A percentile compares a stretch with the other conserved stretches of the same genome.
These are phyloP conservation scores for Phytophthora fragariae DNA, from an alignment of 352 stramenopile species.

Conservation along the genomic window DNA sequence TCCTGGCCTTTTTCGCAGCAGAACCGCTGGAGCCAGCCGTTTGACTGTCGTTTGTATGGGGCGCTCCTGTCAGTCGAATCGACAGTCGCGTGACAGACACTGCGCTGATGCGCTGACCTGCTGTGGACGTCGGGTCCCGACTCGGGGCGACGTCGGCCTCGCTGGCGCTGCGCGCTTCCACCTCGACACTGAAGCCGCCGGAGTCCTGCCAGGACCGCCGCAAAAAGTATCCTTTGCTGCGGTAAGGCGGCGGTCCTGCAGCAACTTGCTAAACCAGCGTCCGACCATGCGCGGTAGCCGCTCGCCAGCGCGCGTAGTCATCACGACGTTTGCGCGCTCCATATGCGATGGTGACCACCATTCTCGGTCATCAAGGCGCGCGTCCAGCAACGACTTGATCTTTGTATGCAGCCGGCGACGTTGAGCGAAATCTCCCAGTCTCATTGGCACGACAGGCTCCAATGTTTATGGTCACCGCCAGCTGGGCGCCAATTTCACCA, in stretches of 20 bases:
- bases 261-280: not conserved
- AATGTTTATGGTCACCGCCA: constrained; percentile 14
- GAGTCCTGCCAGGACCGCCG: not conserved
- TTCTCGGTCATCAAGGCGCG: constrained; percentile 6
- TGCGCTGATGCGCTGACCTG: constrained; percentile 11
- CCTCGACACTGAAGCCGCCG: not conserved
- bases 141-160: not conserved
- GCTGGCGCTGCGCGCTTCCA: not conserved
- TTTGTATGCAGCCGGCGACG: not conserved
- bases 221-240: constrained; percentile 2
- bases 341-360: not conserved
- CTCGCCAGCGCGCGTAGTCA: not conserved
- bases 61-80: not conserved
- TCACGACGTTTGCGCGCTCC: constrained; percentile 2
- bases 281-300: constrained; percentile 7
- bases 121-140: not conserved
- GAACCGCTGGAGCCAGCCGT: not conserved
- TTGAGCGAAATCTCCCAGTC: constrained; percentile 3
- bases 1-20: not conserved
- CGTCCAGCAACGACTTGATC: constrained; percentile 2
- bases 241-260: constrained; percentile 1
- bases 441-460: not conserved
- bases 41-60: constrained; percentile 15
- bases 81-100: constrained; percentile 10
- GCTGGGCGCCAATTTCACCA: constrained; percentile 8